These are phyloP conservation scores for Phellinidium pouzarii DNA, from an alignment of 1,284 basidiomycete species.

Conservation along the genomic window DNA sequence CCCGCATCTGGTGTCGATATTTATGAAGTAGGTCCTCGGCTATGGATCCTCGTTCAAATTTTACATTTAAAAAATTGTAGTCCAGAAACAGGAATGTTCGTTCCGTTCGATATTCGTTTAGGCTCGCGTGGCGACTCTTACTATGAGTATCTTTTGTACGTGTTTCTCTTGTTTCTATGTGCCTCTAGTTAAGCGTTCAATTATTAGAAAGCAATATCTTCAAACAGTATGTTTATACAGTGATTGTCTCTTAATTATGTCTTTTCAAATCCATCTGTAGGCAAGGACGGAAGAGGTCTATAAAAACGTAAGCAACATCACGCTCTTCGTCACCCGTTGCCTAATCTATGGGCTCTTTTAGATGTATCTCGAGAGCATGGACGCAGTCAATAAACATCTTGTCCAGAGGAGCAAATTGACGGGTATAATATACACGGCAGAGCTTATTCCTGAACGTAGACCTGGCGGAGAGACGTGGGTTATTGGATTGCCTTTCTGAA, in stretches of 20 bases:
- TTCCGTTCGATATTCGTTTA: constrained; percentile 74
- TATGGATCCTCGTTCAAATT: constrained; percentile 12
- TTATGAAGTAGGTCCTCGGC: constrained; percentile 55
- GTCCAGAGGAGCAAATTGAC: constrained; percentile 54
- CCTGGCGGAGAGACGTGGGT: constrained; percentile 44
- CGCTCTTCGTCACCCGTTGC: neutral
- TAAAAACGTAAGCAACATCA: constrained; percentile 45
- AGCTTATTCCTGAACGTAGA: constrained; percentile 58
- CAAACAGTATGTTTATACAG: constrained; percentile 52
- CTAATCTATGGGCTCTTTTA: constrained; percentile 26
- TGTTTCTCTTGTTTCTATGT: constrained; percentile 9
- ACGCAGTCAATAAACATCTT: constrained; percentile 73
- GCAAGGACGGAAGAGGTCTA: constrained; percentile 76
- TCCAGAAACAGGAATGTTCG: constrained; percentile 61
- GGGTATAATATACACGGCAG: constrained; percentile 74
- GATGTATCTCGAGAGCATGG: constrained; percentile 87
- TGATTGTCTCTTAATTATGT: too few species aligned
- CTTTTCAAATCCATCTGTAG: constrained; percentile 32
- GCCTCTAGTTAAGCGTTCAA: neutral
- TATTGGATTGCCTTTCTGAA: neutral
- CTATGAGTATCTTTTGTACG: constrained; percentile 87
- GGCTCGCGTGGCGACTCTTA: constrained; percentile 93
- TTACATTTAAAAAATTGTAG: constrained; percentile 30
- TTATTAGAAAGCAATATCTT: constrained; percentile 68
- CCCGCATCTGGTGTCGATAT: constrained; percentile 80